These are phyloP conservation scores for Colletotrichum truncatum DNA, from an alignment of 2,329 filamentous ascomycete genomes.

Conservation along the genomic window DNA sequence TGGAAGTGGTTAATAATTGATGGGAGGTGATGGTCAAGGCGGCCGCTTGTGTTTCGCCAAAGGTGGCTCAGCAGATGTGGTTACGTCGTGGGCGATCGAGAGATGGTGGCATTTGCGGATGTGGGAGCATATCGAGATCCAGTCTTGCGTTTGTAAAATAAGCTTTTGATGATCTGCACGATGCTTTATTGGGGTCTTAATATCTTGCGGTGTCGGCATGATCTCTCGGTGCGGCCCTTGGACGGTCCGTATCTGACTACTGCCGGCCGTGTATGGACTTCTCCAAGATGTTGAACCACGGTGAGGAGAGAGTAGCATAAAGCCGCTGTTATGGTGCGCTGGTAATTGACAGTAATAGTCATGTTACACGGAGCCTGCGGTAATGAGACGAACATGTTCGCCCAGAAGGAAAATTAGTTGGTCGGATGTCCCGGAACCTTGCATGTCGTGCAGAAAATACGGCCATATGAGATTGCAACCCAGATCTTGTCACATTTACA, in stretches of 20 bases:
- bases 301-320: too few relatives aligned
- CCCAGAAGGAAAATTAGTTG: neutral
- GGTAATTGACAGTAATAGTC: neutral
- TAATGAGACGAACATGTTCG: slow-evolving; percentile 1
- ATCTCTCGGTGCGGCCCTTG: neutral
- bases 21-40: neutral
- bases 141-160: slow-evolving; percentile 1
- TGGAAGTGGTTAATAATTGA: neutral
- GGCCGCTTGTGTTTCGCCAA: slow-evolving; percentile 10
- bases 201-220: neutral
- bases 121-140: neutral
- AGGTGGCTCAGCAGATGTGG: neutral
- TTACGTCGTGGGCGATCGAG: neutral
- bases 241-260: neutral
- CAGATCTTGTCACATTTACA: too few relatives aligned
- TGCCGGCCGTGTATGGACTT: too few relatives aligned
- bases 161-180: slow-evolving; percentile 9
- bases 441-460: neutral
- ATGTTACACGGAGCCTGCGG: neutral
- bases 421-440: neutral
- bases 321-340: neutral
- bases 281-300: too few relatives aligned
- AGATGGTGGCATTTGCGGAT: neutral
- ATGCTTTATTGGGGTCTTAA: neutral
- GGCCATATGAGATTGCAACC: too few relatives aligned